Evolutionary conservation across 345 rosid species (phyloP).

Genomic region (Pelargonium nanum): DNA sequence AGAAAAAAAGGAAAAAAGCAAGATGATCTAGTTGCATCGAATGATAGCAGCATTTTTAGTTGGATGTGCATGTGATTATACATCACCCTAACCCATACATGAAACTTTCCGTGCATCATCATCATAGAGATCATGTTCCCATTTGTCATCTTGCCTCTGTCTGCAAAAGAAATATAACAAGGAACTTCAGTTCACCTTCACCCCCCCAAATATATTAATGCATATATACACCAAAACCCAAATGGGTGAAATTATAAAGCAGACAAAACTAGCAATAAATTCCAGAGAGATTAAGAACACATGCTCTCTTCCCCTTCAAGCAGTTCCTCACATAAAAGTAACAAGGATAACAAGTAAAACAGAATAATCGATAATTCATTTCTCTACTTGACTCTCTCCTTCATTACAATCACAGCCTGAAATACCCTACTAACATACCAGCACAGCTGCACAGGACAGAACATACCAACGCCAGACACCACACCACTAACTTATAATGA

Average conservation of each 20-base stretch:
- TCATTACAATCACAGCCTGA: too few species aligned
- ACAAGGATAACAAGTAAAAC: too few species aligned
- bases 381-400: too few species aligned
- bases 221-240: not conserved
- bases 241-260: not conserved
- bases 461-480: too few species aligned
- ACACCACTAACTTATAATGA: too few species aligned
- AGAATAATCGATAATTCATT: not conserved
- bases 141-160: constrained; percentile 89
- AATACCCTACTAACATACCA: too few species aligned
- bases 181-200: not conserved
- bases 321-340: not conserved
- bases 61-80: constrained; percentile 17
- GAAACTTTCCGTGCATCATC: constrained; percentile 41
- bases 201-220: not conserved
- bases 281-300: too few species aligned
- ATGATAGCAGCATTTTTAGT: constrained; percentile 24
- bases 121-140: constrained; percentile 93
- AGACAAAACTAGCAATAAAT: not conserved
- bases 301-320: not conserved
- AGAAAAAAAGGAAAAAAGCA: not conserved
- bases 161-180: constrained; percentile 35
- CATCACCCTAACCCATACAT: constrained; percentile 47
- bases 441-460: too few species aligned
- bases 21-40: constrained; percentile 25